Evolutionary conservation across 2,329 filamentous ascomycete species (phyloP).

Genomic region (Botrytis hyacinthi): DNA sequence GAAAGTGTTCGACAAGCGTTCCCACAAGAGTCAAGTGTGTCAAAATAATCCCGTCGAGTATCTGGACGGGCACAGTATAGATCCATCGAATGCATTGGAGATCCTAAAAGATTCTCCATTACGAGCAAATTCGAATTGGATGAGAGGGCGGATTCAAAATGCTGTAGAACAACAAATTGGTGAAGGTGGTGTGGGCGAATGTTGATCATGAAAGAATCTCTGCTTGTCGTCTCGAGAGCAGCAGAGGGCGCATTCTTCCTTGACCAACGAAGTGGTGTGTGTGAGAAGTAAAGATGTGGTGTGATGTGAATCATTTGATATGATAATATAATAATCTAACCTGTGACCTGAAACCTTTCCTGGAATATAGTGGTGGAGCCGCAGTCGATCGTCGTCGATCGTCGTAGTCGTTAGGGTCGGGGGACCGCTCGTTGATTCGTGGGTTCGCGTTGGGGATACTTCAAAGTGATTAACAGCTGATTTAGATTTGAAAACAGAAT

Average conservation of each 20-base stretch:
- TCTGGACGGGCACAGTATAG: conserved; percentile 7
- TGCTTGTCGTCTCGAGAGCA: conserved; percentile 18
- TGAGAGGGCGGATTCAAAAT: neutral
- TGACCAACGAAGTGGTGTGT: conserved; percentile 7
- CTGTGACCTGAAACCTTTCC: conserved; percentile 18
- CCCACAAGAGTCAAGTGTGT: neutral
- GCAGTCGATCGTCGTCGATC: neutral
- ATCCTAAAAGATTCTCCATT: conserved; percentile 15
- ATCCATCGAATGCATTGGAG: conserved; percentile 12
- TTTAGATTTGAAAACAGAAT: neutral
- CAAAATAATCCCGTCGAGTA: conserved; percentile 4
- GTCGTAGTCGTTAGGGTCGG: neutral
- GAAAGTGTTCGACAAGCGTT: neutral
- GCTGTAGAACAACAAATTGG: conserved; percentile 2
- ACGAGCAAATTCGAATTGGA: neutral
- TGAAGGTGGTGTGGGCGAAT: conserved; percentile 5
- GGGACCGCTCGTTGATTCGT: neutral
- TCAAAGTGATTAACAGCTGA: neutral
- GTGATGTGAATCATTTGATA: neutral
- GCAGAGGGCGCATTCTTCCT: conserved; percentile 15
- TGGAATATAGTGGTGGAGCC: conserved; percentile 10
- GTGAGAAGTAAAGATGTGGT: neutral
- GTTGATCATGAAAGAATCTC: conserved; percentile 9
- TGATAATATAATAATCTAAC: conserved; percentile 6
- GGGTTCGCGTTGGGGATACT: neutral